Percentiles rank a stretch among this genome's conserved stretches.
These are phyloP conservation scores for Amoebophrya sp. DNA, from an alignment of 169 alveolate genomes.

Conservation along the genomic window DNA sequence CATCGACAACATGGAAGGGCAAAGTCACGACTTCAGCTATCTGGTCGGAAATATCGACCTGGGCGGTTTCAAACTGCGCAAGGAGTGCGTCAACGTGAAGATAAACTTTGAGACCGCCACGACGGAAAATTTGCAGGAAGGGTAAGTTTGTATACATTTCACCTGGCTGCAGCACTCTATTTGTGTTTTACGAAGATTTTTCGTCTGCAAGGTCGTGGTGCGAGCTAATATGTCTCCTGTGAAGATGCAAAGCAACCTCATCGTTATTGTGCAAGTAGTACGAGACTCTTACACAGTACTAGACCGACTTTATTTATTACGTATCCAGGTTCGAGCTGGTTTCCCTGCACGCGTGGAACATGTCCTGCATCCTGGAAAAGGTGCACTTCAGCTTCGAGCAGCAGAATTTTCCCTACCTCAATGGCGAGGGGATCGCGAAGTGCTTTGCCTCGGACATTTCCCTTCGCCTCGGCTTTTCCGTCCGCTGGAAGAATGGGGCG, in stretches of 20 bases:
- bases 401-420: not conserved
- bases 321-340: slow-evolving; percentile 13
- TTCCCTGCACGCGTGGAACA: slow-evolving; percentile 5
- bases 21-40: not conserved
- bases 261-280: too few species aligned
- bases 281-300: too few species aligned
- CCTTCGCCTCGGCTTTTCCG: not conserved
- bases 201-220: too few species aligned
- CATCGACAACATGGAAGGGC: not conserved
- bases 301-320: too few species aligned
- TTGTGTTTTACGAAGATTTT: too few species aligned
- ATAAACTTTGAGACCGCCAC: not conserved
- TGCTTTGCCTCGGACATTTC: not conserved
- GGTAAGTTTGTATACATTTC: not conserved
- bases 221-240: too few species aligned
- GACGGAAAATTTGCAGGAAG: not conserved
- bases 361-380: not conserved
- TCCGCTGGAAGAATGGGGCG: not conserved
- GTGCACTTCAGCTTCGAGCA: not conserved
- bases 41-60: not conserved
- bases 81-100: not conserved
- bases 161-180: too few species aligned
- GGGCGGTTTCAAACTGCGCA: slow-evolving; percentile 5
- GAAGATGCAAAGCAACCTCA: too few species aligned
- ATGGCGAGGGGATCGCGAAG: slow-evolving; percentile 2